Conservation (phyloP, 2,329 filamentous ascomycete genomes). For the Purpureocillium takamizusanense region DNA sequence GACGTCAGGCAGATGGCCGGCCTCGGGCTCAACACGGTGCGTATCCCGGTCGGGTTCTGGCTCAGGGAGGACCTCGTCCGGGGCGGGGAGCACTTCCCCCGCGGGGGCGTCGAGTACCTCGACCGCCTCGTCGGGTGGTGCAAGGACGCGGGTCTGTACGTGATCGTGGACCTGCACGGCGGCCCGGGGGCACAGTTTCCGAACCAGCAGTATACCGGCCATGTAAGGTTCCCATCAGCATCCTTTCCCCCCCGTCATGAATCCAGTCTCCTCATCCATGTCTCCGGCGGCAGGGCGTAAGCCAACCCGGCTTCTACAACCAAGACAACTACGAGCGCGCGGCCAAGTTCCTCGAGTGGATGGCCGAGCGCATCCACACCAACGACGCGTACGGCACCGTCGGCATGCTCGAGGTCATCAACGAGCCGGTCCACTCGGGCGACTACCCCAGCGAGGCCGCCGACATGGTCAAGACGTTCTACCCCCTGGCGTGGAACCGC, state of each 20-base stretch:
- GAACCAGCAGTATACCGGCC: conserved; percentile 11
- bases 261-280: no score
- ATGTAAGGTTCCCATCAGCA: no score
- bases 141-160: conserved; percentile 12
- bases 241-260: no score
- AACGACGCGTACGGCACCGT: conserved; percentile 41
- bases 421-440: conserved; percentile 40
- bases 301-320: conserved; percentile 41
- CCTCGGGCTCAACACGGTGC: conserved; percentile 14
- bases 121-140: conserved; percentile 16
- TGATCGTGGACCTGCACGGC: conserved; percentile 15
- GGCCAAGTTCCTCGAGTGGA: conserved; percentile 44
- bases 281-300: conserved; percentile 6
- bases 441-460: conserved; percentile 12
- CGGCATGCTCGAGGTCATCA: conserved; percentile 49
- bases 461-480: conserved; percentile 16
- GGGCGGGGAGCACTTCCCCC: conserved; percentile 12
- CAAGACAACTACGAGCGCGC: conserved; percentile 48
- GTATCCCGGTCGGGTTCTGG: conserved; percentile 18
- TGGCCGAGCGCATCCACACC: conserved; percentile 41
- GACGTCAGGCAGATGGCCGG: conserved; percentile 15
- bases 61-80: conserved; percentile 14
- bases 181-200: conserved; percentile 12
- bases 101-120: conserved; percentile 14
- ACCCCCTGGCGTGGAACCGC: conserved; percentile 13